Evolutionary conservation across 495 filamentous ascomycete species (phyloP), one percentile per base, ranked within the genome.

Genomic region (Penicillium cinerascens): DNA sequence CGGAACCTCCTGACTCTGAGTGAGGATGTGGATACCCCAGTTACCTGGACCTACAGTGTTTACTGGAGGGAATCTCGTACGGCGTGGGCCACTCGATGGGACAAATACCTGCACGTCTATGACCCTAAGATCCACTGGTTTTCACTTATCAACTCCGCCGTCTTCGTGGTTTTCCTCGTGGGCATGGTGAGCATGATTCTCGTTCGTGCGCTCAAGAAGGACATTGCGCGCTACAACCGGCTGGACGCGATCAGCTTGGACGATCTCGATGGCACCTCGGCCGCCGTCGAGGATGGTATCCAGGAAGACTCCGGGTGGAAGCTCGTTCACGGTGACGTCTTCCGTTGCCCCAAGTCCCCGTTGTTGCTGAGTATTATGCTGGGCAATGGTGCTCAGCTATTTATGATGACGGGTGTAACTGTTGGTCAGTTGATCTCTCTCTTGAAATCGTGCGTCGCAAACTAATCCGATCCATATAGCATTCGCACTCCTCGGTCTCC

Each of bases 301-400:
- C 91, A 96, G 64, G 93, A 98, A 66, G 93, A 98, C 68, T 96
- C 91, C 5, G 93, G 93, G 35, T 98, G 93, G 93, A 98, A 98
- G 72, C 75, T 98, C 40, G 92, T 98, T 0, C 93, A 98, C 60
- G 93, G 93, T 40, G 93, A 98, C 70, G 92, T 98, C 37, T 98
- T 98, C 78, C 84, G 93, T 38, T 83, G 89, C 10, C 93, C 93
- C 5, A 80, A 82, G 50, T 83, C 88, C 47, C 87, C 91, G 1
- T 77, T 98, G 39, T 74, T 96, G 6, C 79, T 98, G 18, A 89
- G 90, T 64, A 76, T 98, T 13, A 79, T 98, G 61, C 79, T 97
- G 43, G 93, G 93, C 29, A 97, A 93, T 64, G 93, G 93, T 21
- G 88, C 90, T 35, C 93, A 98, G 71, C 81, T 98, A 11, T 97